Conservation (phyloP, 768 basidiomycete species). For the Royoungia palumana region DNA sequence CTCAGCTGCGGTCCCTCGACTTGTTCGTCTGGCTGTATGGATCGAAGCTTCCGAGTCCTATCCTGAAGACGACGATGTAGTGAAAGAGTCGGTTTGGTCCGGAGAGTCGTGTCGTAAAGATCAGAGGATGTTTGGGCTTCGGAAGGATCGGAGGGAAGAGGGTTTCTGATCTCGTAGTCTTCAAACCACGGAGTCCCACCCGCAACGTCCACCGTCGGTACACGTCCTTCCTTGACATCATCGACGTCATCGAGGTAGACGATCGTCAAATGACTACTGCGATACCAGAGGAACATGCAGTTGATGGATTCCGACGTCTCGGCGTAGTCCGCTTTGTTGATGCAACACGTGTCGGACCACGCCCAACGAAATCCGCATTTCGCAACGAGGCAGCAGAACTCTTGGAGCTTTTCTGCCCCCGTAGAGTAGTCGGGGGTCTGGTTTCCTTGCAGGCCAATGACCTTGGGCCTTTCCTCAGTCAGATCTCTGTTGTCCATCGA, state of each 20-base stretch:
- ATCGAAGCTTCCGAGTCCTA: constrained; percentile 1
- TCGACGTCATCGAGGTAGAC: constrained; percentile 29
- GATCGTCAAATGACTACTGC: constrained; percentile 23
- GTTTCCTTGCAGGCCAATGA: neutral
- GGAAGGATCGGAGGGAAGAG: constrained; percentile 9
- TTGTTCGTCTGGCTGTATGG: constrained; percentile 19
- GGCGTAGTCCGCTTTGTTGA: constrained; percentile 21
- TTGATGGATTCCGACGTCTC: constrained; percentile 30
- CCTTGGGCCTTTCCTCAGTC: neutral
- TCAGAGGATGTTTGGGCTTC: neutral
- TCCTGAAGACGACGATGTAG: constrained; percentile 9
- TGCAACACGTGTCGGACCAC: constrained; percentile 30
- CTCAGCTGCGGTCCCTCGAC: constrained; percentile 15
- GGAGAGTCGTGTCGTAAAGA: neutral
- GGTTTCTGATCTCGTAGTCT: constrained; percentile 13
- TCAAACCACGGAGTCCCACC: constrained; percentile 12
- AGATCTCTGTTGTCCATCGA: constrained; percentile 4
- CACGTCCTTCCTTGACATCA: constrained; percentile 17
- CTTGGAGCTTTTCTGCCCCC: constrained; percentile 24
- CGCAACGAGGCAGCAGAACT: constrained; percentile 27
- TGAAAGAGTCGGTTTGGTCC: neutral
- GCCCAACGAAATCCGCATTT: constrained; percentile 32
- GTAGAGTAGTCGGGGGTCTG: neutral
- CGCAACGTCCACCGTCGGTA: neutral
- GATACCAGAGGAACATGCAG: constrained; percentile 30